Percentiles rank a stretch among this genome's conserved stretches.
These are phyloP conservation scores for Coprinopsis marcescibilis DNA, from an alignment of 768 basidiomycete genomes.

Conservation along the genomic window DNA sequence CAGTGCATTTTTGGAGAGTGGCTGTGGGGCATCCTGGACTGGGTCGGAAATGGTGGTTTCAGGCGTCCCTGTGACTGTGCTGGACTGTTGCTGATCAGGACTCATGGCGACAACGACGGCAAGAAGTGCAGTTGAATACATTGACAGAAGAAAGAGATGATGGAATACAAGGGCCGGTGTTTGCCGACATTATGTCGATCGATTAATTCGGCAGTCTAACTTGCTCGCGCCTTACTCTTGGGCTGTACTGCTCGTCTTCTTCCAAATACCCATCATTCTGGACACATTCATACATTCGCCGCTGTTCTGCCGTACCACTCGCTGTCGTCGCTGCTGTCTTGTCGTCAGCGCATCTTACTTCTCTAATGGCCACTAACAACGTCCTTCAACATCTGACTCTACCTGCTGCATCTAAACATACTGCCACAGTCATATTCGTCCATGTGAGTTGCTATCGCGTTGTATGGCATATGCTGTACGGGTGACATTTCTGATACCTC, in stretches of 20 bases:
- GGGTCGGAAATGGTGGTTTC: slow-evolving; percentile 8
- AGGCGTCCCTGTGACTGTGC: not conserved
- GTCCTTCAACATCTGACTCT: slow-evolving; percentile 48
- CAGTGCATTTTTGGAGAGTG: slow-evolving; percentile 72
- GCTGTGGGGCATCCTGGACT: slow-evolving; percentile 13
- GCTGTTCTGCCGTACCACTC: slow-evolving; percentile 20
- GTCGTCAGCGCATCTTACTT: slow-evolving; percentile 6
- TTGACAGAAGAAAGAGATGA: slow-evolving; percentile 6
- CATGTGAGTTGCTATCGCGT: slow-evolving; percentile 53
- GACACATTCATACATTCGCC: slow-evolving; percentile 11
- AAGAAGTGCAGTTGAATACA: not conserved
- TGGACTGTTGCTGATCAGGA: slow-evolving; percentile 2
- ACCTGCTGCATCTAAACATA: slow-evolving; percentile 56
- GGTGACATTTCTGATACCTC: not conserved
- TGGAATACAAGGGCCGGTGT: slow-evolving; percentile 29
- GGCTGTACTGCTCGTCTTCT: slow-evolving; percentile 1
- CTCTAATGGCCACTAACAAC: slow-evolving; percentile 18
- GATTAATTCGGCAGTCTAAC: slow-evolving; percentile 30
- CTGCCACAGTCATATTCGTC: slow-evolving; percentile 83
- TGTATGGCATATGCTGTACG: not conserved
- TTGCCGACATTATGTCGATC: slow-evolving; percentile 37
- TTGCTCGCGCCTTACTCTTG: slow-evolving; percentile 9
- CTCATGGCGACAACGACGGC: slow-evolving; percentile 2
- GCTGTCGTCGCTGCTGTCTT: slow-evolving; percentile 17
- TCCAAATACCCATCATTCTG: slow-evolving; percentile 3